Evolutionary conservation across 2,329 filamentous ascomycete genomes (phyloP).

Genomic region (Boeremia lycopersici): DNA sequence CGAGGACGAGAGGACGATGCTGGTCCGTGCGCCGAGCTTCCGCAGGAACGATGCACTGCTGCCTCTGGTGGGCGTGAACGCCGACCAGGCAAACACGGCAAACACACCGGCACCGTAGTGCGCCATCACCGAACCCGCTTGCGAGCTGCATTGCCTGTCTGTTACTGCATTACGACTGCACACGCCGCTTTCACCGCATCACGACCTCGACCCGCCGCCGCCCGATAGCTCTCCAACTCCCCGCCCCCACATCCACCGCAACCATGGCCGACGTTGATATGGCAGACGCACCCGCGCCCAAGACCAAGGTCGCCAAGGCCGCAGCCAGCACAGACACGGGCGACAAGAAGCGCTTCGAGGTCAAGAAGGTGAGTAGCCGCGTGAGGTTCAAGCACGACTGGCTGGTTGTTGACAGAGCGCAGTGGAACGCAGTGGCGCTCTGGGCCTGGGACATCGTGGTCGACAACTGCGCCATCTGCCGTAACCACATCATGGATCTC

Average conservation of each 20-base stretch:
- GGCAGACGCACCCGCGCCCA: conserved; percentile 74
- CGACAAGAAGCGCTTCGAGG: conserved; percentile 96
- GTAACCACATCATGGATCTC: conserved; percentile 99
- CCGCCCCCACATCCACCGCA: conserved; percentile 24
- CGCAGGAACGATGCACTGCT: conserved; percentile 14
- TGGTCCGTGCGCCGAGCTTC: conserved; percentile 11
- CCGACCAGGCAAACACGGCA: conserved; percentile 3
- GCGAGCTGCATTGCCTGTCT: conserved; percentile 2
- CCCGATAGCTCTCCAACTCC: conserved; percentile 5
- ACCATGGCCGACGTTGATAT: conserved; percentile 95
- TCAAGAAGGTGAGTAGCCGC: conserved; percentile 82
- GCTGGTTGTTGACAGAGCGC: conserved; percentile 27
- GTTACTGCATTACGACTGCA: background rate
- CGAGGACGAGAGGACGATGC: background rate
- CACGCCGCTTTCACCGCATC: background rate
- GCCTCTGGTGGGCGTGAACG: conserved; percentile 6
- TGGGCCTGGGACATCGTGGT: conserved; percentile 99
- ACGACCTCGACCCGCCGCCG: too few species aligned
- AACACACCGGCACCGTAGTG: background rate
- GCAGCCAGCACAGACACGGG: conserved; percentile 56
- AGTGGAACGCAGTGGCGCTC: conserved; percentile 98
- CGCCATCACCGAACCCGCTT: conserved; percentile 11
- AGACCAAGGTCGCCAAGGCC: conserved; percentile 59
- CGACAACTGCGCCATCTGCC: conserved; percentile 98
- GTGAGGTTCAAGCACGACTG: conserved; percentile 5